Percentiles rank a stretch among this genome's conserved stretches.
phyloP scores from a whole-genome alignment of 208 protist species.

The Wallacemonas sp. region DNA sequence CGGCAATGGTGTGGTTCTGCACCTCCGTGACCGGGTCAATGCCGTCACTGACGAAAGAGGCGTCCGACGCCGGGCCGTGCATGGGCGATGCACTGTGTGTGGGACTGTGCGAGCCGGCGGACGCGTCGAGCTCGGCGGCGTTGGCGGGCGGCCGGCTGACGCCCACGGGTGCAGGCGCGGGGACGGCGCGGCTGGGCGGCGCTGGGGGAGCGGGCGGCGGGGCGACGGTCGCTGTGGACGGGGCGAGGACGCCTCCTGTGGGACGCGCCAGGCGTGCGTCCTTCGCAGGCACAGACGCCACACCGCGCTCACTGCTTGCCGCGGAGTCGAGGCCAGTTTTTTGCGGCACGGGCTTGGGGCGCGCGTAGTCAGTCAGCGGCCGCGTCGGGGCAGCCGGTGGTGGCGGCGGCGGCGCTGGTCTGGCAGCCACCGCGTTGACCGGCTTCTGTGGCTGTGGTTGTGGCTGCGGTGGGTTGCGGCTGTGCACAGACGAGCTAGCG shows the following conservation, averaged over 20 bases:
- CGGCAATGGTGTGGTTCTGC: slow-evolving; percentile 3
- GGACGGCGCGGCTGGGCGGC: background rate
- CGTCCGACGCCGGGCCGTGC: background rate
- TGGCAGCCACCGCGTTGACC: too few relatives aligned
- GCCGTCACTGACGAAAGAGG: slow-evolving; percentile 5
- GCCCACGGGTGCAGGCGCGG: background rate
- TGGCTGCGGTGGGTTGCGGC: background rate
- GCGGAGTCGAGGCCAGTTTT: too few relatives aligned
- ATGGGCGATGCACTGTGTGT: background rate
- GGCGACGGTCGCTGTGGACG: background rate
- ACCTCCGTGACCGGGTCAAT: slow-evolving; percentile 5
- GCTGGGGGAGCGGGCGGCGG: background rate
- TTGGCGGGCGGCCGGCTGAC: background rate
- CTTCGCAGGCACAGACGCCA: too few relatives aligned
- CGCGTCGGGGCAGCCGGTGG: background rate
- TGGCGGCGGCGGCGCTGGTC: background rate
- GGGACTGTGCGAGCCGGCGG: background rate
- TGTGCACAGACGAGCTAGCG: background rate
- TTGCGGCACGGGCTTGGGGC: background rate
- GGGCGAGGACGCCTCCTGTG: background rate
- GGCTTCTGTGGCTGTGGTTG: too few relatives aligned
- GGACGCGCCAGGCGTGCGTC: too few relatives aligned
- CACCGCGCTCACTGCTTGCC: too few relatives aligned
- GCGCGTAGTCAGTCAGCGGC: background rate
- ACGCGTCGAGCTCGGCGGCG: background rate